Evolutionary conservation across 2,329 filamentous ascomycete species (phyloP), one percentile per base, ranked within the genome.

Genomic region (Colletotrichum musae): DNA sequence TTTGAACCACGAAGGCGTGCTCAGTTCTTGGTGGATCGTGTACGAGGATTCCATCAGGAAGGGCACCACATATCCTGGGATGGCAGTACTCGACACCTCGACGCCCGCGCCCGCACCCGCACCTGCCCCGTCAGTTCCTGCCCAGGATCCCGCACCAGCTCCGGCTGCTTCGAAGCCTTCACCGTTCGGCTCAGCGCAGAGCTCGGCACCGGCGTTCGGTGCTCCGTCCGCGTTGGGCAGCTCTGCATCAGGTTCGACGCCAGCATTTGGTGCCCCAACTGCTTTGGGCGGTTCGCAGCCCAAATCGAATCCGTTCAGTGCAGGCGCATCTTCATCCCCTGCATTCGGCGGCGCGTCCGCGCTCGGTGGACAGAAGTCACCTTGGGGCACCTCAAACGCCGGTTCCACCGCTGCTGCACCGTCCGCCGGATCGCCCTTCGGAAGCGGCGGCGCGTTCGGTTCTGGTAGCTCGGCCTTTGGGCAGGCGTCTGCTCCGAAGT

Each of bases 1-100:
- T 36, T 84, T 99, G 16, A 98, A 97, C 70, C 92, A 97, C 73
- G 94, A 98, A 75, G 96, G 96, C 72, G 83, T 97, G 10, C 84
- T 99, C 16, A 90, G 89, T 53, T 88, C 91, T 13, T 99, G 95
- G 94, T 98, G 95, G 94, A 82, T 98, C 51, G 88, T 98, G 21
- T 98, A 98, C 81, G 89, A 92, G 43, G 94, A 97, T 50, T 94
- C 95, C 2, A 91, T 99, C 70, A 89, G 91, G 68, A 85, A 91
- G 74, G 91, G 91, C 4, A 89, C 89, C 6, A 88, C 89, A 0
- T 98, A 94, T 78, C 88, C 92, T 48, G 93, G 92, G 5, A 84
- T 98, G 72, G 83, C 86, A 21, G 61, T 75, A 36, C 67, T 77
- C 72, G 74, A 82, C 7, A 74, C 79, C 9, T 65, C 74, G 16